Conservation (phyloP, 805 yeast species). For the Naumovozyma baii region DNA sequence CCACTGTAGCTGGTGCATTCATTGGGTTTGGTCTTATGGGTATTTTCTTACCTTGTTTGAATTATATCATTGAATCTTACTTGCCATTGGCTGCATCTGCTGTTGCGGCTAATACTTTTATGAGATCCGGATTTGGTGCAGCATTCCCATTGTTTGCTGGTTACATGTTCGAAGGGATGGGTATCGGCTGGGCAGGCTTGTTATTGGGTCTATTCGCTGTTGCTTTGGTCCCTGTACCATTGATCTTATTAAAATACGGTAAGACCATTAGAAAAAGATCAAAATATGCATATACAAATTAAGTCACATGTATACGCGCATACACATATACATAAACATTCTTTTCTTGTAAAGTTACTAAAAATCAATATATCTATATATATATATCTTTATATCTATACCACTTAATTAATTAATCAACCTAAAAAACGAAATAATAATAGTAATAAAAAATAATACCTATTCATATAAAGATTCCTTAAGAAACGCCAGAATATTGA, state of each 20-base stretch:
- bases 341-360: too few relatives aligned
- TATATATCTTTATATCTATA: too few relatives aligned
- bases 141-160: constrained; percentile 64
- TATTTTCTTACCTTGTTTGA: constrained; percentile 59
- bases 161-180: constrained; percentile 59
- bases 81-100: constrained; percentile 70
- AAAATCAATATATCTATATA: too few relatives aligned
- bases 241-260: constrained; percentile 54
- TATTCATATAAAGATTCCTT: too few relatives aligned
- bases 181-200: constrained; percentile 72
- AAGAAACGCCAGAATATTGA: too few relatives aligned
- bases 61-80: constrained; percentile 65
- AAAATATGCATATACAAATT: constrained; percentile 45
- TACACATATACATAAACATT: too few relatives aligned
- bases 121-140: constrained; percentile 61
- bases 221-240: constrained; percentile 56
- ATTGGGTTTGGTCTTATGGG: constrained; percentile 61
- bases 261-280: constrained; percentile 44
- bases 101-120: constrained; percentile 60
- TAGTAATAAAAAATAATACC: too few relatives aligned
- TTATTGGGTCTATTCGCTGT: constrained; percentile 53
- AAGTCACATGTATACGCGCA: too few relatives aligned
- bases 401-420: too few relatives aligned
- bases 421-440: too few relatives aligned
- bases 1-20: constrained; percentile 54